phyloP scores from a whole-genome alignment of 2,329 filamentous ascomycete species.

The Apiospora koreana region DNA sequence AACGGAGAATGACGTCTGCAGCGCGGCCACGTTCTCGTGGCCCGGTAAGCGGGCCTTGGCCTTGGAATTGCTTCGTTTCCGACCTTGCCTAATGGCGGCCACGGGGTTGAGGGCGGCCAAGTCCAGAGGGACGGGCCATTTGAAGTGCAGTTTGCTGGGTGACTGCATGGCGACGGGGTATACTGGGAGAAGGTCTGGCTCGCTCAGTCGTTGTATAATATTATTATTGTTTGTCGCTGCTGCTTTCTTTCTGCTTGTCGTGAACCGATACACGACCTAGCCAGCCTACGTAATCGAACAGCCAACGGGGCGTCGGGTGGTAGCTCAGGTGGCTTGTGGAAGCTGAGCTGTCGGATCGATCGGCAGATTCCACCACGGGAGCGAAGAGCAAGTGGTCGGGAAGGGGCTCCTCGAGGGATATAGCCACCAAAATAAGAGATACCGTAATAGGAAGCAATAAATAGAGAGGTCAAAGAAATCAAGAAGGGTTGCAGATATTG shows the following conservation, averaged over 20 bases:
- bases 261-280: not conserved
- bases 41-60: conserved; percentile 9
- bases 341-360: conserved; percentile 1
- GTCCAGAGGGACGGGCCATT: conserved; percentile 15
- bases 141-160: conserved; percentile 13
- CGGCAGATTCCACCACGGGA: not conserved
- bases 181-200: not conserved
- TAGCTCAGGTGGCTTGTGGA: not conserved
- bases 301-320: not conserved
- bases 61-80: conserved; percentile 14
- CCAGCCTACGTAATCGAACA: not conserved
- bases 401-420: not conserved
- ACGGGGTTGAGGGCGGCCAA: conserved; percentile 10
- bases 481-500: not conserved
- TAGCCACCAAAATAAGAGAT: not conserved
- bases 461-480: not conserved
- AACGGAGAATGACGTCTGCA: conserved; percentile 83
- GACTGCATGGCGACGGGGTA: not conserved
- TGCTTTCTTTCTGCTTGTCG: not conserved
- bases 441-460: not conserved
- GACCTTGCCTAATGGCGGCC: not conserved
- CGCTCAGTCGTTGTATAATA: not conserved
- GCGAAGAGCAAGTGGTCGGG: not conserved
- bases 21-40: conserved; percentile 65
- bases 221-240: not conserved